These are phyloP conservation scores for Cytospora piceae DNA, from an alignment of 2,329 filamentous ascomycete species.

Conservation along the genomic window DNA sequence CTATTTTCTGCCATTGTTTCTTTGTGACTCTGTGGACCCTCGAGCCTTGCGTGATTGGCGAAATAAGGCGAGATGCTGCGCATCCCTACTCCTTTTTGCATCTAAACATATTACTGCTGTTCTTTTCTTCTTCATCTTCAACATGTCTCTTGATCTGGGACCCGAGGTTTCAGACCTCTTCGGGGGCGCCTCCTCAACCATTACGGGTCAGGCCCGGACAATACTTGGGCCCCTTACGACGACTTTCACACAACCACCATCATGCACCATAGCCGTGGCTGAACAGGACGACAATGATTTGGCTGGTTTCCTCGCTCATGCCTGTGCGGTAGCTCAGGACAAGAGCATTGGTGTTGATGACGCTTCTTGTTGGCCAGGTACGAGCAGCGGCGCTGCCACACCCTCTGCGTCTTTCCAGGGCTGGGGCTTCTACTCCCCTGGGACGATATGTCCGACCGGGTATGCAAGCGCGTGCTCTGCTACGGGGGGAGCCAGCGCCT, in stretches of 20 bases:
- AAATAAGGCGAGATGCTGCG: slow-evolving; percentile 13
- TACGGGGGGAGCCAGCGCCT: background rate
- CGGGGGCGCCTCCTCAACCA: background rate
- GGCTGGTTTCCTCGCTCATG: slow-evolving; percentile 6
- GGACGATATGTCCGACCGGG: slow-evolving; percentile 8
- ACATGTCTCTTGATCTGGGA: slow-evolving; percentile 9
- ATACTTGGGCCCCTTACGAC: slow-evolving; percentile 16
- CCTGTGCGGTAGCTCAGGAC: background rate
- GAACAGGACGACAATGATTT: background rate
- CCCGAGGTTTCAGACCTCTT: slow-evolving; percentile 1
- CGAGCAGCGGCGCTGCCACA: background rate
- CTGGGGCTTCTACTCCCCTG: slow-evolving; percentile 20
- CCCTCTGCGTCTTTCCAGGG: background rate
- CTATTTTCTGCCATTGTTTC: background rate
- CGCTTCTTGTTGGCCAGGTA: slow-evolving; percentile 13
- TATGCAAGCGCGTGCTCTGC: slow-evolving; percentile 19
- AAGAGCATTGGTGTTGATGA: background rate
- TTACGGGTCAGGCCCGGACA: slow-evolving; percentile 6
- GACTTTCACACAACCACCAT: slow-evolving; percentile 21
- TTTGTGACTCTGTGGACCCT: background rate
- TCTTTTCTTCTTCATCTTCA: slow-evolving; percentile 1
- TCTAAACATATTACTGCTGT: background rate
- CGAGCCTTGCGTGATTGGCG: background rate
- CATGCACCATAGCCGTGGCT: slow-evolving; percentile 12
- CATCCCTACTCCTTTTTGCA: background rate